Percentiles rank a stretch among this genome's conserved stretches.
These are phyloP conservation scores for Serendipita sp. DNA, from an alignment of 768 basidiomycete species.

Conservation along the genomic window DNA sequence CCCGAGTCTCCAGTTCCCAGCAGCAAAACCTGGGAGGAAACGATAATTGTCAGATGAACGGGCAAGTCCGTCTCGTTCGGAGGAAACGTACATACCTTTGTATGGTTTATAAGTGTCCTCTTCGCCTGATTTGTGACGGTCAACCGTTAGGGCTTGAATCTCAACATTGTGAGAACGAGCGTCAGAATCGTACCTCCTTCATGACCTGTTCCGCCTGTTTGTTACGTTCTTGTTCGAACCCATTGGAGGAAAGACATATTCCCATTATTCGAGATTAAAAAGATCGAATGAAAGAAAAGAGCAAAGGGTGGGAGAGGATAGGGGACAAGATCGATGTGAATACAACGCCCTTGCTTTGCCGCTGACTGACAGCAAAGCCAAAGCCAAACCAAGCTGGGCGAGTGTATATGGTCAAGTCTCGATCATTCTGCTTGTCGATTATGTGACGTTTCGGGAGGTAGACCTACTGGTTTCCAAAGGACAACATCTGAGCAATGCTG, in stretches of 20 bases:
- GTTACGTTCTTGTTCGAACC: background rate
- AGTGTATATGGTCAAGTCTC: no score
- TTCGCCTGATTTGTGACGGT: background rate
- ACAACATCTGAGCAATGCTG: no score
- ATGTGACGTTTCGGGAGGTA: no score
- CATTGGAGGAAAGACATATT: background rate
- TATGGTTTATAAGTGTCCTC: background rate
- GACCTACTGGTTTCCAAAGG: no score
- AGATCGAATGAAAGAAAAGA: no score
- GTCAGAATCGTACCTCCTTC: background rate
- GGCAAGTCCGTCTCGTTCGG: background rate
- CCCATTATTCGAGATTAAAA: background rate
- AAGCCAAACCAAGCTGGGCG: no score
- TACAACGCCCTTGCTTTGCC: background rate
- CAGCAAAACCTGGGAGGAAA: slow-evolving; percentile 46
- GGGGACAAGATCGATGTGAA: background rate
- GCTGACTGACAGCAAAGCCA: no score
- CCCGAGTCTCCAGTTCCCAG: slow-evolving; percentile 89
- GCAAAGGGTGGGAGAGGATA: background rate
- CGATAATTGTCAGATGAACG: background rate
- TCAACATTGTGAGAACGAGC: background rate
- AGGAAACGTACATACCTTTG: background rate
- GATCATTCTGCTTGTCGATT: no score
- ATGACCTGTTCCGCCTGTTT: background rate
- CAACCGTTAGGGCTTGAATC: background rate